A percentile compares a stretch with the other conserved stretches of the same genome.
Conservation (phyloP, 306 rosid genomes). For the Ammopiptanthus mongolicus region DNA sequence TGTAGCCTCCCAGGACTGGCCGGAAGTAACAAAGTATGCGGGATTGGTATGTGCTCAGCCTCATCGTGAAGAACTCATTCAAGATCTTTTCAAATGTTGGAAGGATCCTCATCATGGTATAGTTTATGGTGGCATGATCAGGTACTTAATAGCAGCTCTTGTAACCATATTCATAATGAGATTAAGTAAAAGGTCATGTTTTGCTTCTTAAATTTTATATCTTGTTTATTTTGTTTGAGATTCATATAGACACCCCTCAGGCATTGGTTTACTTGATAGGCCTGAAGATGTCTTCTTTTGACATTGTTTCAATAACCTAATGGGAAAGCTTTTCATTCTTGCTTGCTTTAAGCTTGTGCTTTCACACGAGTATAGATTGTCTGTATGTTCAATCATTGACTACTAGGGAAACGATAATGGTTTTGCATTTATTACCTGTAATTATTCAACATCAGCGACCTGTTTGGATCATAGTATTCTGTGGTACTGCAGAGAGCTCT, state of each 20-base stretch:
- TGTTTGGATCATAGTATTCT: not conserved
- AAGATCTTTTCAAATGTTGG: constrained; percentile 75
- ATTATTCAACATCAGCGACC: not conserved
- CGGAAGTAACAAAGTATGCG: constrained; percentile 75
- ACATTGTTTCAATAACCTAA: not conserved
- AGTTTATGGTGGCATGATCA: constrained; percentile 80
- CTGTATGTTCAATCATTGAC: not conserved
- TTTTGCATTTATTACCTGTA: not conserved
- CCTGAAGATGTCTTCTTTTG: not conserved
- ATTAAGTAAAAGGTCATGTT: not conserved
- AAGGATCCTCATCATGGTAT: constrained; percentile 67
- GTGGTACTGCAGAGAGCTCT: constrained; percentile 42
- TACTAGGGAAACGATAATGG: not conserved
- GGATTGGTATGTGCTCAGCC: constrained; percentile 79
- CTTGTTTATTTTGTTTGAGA: not conserved
- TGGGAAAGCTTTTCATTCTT: not conserved
- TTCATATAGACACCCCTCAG: not conserved
- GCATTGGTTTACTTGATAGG: not conserved
- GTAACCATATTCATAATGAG: not conserved
- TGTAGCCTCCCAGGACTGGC: constrained; percentile 92
- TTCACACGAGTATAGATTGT: not conserved
- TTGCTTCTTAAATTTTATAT: not conserved
- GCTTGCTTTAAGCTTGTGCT: not conserved
- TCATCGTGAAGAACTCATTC: constrained; percentile 74
- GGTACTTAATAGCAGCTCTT: constrained; percentile 32